Base-by-base conservation (phyloP, 768 basidiomycete genomes). In the Galerina sulciceps region DNA sequence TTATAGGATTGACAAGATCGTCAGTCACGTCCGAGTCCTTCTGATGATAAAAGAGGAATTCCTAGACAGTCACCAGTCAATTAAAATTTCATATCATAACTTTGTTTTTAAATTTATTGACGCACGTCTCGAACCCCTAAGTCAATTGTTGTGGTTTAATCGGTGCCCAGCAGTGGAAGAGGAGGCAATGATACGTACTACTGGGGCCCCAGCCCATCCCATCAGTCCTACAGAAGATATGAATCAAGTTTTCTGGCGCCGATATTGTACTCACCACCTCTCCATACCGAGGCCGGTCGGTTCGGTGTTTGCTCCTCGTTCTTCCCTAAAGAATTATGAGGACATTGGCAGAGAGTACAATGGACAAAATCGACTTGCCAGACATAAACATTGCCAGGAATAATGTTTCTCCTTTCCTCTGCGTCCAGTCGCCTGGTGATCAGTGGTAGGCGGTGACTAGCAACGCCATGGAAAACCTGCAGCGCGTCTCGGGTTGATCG, bases 171-270 rank as follows among this genome's bases (percentile, higher is more conserved):
- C 38, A 53, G 50, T 11, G 38, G 43, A 6, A 53, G 22, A 17
- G 43, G 23, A 45, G 26, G 52, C 46, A 11, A 20, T 49, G 57
- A 76, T 75, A 76, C 90, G 76, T 65, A 93, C 91, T 82, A 69
- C 89, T 91, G 13, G 91, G 89, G 31, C 90, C 90, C 91, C 91
- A 93, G 46, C 89, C 88, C 83, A 92, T 89, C 38, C 91, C 79
- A 66, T 82, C 78, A 60, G 81, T 81, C 79, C 78, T 81, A 53
- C 26, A 47, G 58, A 55, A 10, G 13, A 14, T 61, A 35, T 50
- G 38, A 47, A 46, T 45, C 42, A 38, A 49, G 18, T 20, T 10
- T 44, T 26, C 6, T 42, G 23, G 40, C 31, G 59, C 22, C 9
- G 2, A 15, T 56, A 45, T 22, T 35, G 15, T 23, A 69, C 76